These are phyloP conservation scores for Myxozyma lipomycoides DNA, from an alignment of 805 yeast genomes.

Conservation along the genomic window DNA sequence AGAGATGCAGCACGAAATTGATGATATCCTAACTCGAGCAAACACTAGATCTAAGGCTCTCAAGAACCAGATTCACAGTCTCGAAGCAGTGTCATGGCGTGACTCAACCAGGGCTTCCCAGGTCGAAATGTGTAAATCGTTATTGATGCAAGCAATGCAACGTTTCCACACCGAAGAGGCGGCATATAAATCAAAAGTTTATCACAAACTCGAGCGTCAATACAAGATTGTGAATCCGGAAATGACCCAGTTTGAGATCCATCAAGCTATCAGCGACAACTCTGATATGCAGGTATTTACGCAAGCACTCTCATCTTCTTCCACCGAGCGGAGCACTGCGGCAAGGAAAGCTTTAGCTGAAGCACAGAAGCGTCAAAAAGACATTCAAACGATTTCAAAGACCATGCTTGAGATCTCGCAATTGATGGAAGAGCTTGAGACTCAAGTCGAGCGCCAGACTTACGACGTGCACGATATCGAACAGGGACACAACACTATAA, in stretches of 20 bases:
- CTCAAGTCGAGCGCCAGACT: constrained; percentile 91
- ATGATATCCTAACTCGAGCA: constrained; percentile 1
- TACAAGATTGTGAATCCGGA: constrained; percentile 83
- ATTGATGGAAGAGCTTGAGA: constrained; percentile 91
- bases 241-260: constrained; percentile 40
- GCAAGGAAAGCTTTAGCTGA: constrained; percentile 92
- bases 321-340: constrained; percentile 83
- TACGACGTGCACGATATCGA: constrained; percentile 76
- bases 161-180: not conserved
- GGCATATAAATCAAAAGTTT: not conserved
- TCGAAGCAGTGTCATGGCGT: constrained; percentile 3
- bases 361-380: constrained; percentile 92
- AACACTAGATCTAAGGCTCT: not conserved
- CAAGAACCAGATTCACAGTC: constrained; percentile 2
- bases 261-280: constrained; percentile 62
- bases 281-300: constrained; percentile 39
- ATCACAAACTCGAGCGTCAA: constrained; percentile 52
- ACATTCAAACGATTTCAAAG: constrained; percentile 85
- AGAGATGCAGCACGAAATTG: constrained; percentile 5
- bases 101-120: constrained; percentile 8
- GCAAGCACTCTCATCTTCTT: constrained; percentile 56
- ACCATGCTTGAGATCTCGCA: constrained; percentile 93
- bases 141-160: not conserved
- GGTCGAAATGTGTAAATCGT: not conserved
- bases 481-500: constrained; percentile 74